Evolutionary conservation across 768 basidiomycete genomes (phyloP).

Genomic region (Russula abietina): DNA sequence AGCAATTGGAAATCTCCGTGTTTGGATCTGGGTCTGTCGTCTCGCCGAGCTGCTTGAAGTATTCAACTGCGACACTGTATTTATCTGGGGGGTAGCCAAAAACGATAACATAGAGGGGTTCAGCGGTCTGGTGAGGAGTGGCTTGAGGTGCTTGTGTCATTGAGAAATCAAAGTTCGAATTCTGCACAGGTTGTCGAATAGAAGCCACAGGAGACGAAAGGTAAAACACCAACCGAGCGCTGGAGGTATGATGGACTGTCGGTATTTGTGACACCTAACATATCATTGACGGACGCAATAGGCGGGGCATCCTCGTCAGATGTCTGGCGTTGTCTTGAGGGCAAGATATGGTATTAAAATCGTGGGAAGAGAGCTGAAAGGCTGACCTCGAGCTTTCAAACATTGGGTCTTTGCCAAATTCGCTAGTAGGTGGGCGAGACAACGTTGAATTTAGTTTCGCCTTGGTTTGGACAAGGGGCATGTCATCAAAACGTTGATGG

Average conservation of each 20-base stretch:
- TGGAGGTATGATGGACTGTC: conserved; percentile 42
- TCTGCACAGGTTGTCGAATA: conserved; percentile 29
- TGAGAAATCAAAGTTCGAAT: conserved; percentile 37
- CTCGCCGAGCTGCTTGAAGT: conserved; percentile 68
- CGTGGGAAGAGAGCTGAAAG: conserved; percentile 19
- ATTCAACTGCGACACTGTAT: conserved; percentile 63
- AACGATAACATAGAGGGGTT: conserved; percentile 62
- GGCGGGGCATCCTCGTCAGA: conserved; percentile 69
- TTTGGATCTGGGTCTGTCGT: conserved; percentile 63
- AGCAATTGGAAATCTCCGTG: conserved; percentile 70
- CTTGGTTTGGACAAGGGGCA: conserved; percentile 71
- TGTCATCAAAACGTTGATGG: conserved; percentile 62
- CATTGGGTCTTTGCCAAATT: conserved; percentile 83
- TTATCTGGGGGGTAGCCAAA: conserved; percentile 87
- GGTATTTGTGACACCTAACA: conserved; percentile 50
- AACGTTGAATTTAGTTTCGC: conserved; percentile 72
- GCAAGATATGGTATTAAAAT: neutral
- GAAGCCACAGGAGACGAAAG: neutral
- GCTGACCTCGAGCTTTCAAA: conserved; percentile 63
- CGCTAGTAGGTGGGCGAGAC: conserved; percentile 55
- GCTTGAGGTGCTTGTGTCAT: conserved; percentile 22
- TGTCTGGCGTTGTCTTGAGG: conserved; percentile 18
- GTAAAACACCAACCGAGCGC: conserved; percentile 36
- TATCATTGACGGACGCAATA: conserved; percentile 66
- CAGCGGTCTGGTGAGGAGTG: conserved; percentile 29